phyloP scores from a whole-genome alignment of 163 green algal genomes.

The Chlamydomonas reinhardtii region DNA sequence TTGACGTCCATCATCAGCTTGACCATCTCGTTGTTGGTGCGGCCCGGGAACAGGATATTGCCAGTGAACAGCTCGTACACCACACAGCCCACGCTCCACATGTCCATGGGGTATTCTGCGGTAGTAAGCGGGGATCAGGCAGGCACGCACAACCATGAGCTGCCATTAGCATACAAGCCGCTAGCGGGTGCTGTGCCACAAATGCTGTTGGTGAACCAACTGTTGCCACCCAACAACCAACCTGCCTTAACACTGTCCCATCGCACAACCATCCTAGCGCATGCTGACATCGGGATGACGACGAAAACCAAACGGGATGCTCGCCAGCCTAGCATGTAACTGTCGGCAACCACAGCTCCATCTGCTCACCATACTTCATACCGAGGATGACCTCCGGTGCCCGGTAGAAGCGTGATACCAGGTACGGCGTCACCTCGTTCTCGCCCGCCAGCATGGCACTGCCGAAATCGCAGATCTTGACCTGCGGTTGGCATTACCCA shows the following conservation, averaged over 20 bases:
- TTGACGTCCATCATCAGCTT: slow-evolving; percentile 97
- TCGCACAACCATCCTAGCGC: too few species aligned
- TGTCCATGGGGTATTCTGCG: slow-evolving; percentile 94
- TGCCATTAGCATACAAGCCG: too few species aligned
- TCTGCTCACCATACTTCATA: slow-evolving; percentile 83
- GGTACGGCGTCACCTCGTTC: slow-evolving; percentile 98
- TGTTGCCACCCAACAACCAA: too few species aligned
- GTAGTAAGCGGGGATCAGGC: not conserved
- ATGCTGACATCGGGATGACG: too few species aligned
- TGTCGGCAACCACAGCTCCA: too few species aligned
- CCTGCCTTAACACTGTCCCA: too few species aligned
- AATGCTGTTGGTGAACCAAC: too few species aligned
- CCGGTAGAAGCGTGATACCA: slow-evolving; percentile 97
- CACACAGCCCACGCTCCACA: slow-evolving; percentile 96
- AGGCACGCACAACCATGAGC: too few species aligned
- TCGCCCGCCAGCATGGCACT: slow-evolving; percentile 94
- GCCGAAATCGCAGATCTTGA: slow-evolving; percentile 93
- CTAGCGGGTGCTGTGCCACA: too few species aligned
- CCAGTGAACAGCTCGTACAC: slow-evolving; percentile 99
- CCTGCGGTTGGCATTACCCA: slow-evolving; percentile 36
- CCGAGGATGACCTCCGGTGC: slow-evolving; percentile 94
- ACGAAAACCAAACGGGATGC: too few species aligned
- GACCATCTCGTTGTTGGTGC: slow-evolving; percentile 99
- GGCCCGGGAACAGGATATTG: slow-evolving; percentile 95
- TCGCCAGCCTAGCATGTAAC: too few species aligned